Evolutionary conservation across 371 early-diverging fungal genomes (phyloP), one percentile per base, ranked within the genome.

Genomic region (Syncephalastrum sp.): DNA sequence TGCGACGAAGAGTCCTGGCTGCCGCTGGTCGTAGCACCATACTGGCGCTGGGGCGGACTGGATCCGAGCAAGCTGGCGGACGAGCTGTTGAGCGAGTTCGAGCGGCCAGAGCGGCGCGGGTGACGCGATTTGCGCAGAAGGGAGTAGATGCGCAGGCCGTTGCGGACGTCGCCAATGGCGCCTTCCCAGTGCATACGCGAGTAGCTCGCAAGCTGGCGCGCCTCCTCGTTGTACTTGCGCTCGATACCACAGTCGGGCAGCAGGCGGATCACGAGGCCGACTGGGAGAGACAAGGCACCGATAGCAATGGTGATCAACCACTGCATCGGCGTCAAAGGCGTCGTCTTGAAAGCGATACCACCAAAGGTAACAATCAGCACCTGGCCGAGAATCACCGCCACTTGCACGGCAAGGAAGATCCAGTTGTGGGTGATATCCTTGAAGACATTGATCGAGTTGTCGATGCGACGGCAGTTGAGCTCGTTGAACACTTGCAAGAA

Each of bases 401-500:
- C 59, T 53, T 91, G 78, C 51, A 97, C 86, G 50, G 66, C 67
- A 47, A 90, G 64, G 65, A 97, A 97, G 50, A 85, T 77, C 67
- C 75, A 79, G 77, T 98, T 95, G 57, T 84, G 63, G 57, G 70
- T 72, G 42, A 97, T 78, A 59, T 86, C 83, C 61, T 77, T 76
- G 81, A 98, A 96, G 25, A 94, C 85, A 74, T 98, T 98, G 63
- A 92, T 57, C 23, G 85, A 72, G 52, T 75, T 76, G 59, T 87
- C 90, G 43, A 92, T 86, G 50, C 87, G 84, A 23, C 91, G 83
- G 65, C 90, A 91, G 74, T 91, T 92, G 75, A 92, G 79, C 63
- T 90, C 89, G 70, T 95, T 96, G 68, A 97, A 96, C n/a, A 98
- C 75, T 77, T 97, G 98, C 42, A 94, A 72, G 68, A 96, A 92